Evolutionary conservation across 2,329 filamentous ascomycete species (phyloP), one percentile per base, ranked within the genome.

Genomic region (Aspergillus bombycis): DNA sequence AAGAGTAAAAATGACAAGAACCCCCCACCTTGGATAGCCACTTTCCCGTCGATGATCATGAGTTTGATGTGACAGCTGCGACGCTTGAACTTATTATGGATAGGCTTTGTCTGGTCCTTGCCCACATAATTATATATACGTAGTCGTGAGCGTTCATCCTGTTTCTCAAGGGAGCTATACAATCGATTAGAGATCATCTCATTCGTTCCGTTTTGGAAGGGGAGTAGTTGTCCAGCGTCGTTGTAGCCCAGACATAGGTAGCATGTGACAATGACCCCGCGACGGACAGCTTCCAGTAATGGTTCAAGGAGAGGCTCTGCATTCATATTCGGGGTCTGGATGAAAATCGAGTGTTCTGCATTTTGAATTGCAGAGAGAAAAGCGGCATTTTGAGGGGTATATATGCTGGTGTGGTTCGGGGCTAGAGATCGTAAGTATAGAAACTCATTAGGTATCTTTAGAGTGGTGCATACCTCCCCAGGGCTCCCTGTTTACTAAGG

Each of bases 171-270:
- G 0, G 81, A 74, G 0, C 75, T 75, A 75, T 89, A 86, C 4
- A 94, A 80, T 9, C 83, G 79, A 63, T 88, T 81, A 0, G 89
- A 85, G 2, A 88, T 83, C 82, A 90, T 89, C 65, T 93, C 90
- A 72, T 93, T 93, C 19, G 88, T 91, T 1, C 91, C 91, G 34
- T 90, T 90, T 73, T 93, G 90, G 63, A 87, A 85, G 0, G 91
- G 91, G 0, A 94, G 85, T 36, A 94, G 84, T 73, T 94, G 90
- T 26, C 91, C 91, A 0, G 86, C 81, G 67, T 94, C 91, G 66
- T 94, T 94, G 78, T 94, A 94, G 1, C 91, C 91, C 0, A 94
- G 84, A 67, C 90, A 92, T 1, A 93, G 82, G 66, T 91, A 93
- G 73, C 88, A 89, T 0, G 85, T 88, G 0, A 93, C 87, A 57